Conservation (phyloP, 1,284 basidiomycete species). For the Fomes fomentarius region DNA sequence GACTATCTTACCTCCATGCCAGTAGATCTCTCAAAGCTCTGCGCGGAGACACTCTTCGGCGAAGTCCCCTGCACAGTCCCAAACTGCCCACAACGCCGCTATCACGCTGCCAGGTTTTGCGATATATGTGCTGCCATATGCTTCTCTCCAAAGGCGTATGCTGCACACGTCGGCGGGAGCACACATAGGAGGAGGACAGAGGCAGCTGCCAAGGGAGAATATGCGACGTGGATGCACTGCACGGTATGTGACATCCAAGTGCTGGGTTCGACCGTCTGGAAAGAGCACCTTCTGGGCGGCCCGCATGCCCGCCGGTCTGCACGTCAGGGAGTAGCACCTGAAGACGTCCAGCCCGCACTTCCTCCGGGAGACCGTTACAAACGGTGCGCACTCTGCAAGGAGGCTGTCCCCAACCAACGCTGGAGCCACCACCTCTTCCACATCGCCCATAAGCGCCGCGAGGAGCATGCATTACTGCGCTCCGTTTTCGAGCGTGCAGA, state of each 20-base stretch:
- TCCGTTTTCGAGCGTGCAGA: slow-evolving; percentile 30
- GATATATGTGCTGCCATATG: slow-evolving; percentile 15
- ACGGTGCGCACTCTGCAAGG: background rate
- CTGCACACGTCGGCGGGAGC: slow-evolving; percentile 5
- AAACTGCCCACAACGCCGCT: slow-evolving; percentile 1
- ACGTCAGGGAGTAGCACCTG: background rate
- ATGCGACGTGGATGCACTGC: slow-evolving; percentile 9
- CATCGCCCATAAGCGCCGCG: background rate
- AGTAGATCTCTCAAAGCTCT: background rate
- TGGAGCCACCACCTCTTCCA: background rate
- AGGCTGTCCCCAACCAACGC: background rate
- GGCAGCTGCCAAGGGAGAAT: background rate
- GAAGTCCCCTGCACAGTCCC: slow-evolving; percentile 6
- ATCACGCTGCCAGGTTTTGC: slow-evolving; percentile 19
- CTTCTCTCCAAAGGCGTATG: background rate
- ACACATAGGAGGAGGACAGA: slow-evolving; percentile 2
- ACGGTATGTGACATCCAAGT: slow-evolving; percentile 12
- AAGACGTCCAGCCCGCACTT: background rate
- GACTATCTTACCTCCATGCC: background rate
- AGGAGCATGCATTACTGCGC: background rate
- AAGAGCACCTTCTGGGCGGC: slow-evolving; percentile 5
- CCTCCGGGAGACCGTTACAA: background rate
- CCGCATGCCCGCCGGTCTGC: background rate
- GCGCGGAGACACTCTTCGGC: slow-evolving; percentile 6
- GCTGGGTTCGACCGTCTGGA: background rate